Percentiles rank a stretch among this genome's conserved stretches.
Conservation (phyloP, 208 protist species). For the Porcisia hertigi region DNA sequence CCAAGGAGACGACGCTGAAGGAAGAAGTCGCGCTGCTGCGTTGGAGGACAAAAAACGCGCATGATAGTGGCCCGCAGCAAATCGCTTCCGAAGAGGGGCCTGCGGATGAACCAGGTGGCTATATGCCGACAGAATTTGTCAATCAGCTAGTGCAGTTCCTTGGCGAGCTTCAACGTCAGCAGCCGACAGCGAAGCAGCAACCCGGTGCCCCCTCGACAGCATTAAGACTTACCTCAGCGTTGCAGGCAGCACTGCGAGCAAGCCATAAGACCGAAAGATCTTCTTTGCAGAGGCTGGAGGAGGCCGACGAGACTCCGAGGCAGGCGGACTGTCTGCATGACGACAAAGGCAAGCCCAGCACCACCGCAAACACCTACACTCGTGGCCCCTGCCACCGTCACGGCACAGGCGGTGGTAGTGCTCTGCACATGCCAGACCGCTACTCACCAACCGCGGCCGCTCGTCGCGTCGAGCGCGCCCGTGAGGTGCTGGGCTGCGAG, state of each 20-base stretch:
- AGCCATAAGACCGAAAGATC: neutral
- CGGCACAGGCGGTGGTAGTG: constrained; percentile 1
- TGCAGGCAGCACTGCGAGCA: neutral
- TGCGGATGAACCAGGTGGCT: neutral
- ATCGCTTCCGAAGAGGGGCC: neutral
- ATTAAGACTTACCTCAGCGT: neutral
- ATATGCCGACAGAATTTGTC: neutral
- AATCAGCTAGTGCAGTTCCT: constrained; percentile 6
- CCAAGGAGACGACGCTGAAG: constrained; percentile 25
- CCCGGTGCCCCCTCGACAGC: neutral
- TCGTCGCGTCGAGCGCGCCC: constrained; percentile 5
- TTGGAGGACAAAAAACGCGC: neutral
- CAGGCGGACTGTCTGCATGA: neutral
- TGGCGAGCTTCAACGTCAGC: neutral
- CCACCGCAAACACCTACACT: neutral
- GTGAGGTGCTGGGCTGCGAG: constrained; percentile 7
- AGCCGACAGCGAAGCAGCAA: too few relatives aligned
- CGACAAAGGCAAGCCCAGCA: neutral
- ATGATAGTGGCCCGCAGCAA: neutral
- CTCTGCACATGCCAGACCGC: constrained; percentile 25
- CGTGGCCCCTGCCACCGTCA: neutral
- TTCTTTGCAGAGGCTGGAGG: neutral
- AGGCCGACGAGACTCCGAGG: neutral
- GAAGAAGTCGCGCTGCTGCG: constrained; percentile 31
- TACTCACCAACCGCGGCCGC: constrained; percentile 17